phyloP scores from a whole-genome alignment of 202 grass and related monocot species.

The Schoenoplectus tabernaemontani region DNA sequence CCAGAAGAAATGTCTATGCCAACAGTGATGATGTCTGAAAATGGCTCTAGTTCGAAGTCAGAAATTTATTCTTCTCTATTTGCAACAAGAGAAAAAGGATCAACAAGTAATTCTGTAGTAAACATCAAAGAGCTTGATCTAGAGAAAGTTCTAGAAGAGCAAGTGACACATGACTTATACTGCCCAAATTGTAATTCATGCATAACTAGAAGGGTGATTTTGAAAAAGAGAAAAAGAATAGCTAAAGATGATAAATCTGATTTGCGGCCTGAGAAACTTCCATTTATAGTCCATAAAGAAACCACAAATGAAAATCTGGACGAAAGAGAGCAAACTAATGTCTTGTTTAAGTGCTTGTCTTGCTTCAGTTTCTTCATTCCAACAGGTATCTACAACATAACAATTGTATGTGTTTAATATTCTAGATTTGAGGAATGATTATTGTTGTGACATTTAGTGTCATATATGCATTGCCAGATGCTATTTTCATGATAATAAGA shows the following conservation, averaged over 20 bases:
- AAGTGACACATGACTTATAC: conserved; percentile 83
- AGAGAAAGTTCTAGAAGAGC: conserved; percentile 58
- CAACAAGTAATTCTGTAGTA: conserved; percentile 2
- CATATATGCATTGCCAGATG: background rate
- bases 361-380: conserved; percentile 86
- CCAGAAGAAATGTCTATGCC: background rate
- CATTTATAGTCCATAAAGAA: conserved; percentile 16
- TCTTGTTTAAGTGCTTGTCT: conserved; percentile 75
- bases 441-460: background rate
- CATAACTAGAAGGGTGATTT: conserved; percentile 88
- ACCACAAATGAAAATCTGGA: conserved; percentile 7
- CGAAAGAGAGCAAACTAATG: conserved; percentile 24
- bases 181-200: conserved; percentile 89
- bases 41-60: conserved; percentile 38
- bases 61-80: conserved; percentile 8
- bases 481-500: background rate
- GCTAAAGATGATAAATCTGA: conserved; percentile 19
- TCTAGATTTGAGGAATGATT: background rate
- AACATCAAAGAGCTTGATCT: conserved; percentile 54
- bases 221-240: conserved; percentile 75
- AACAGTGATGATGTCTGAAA: conserved; percentile 23
- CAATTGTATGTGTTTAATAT: background rate
- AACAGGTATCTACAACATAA: conserved; percentile 44
- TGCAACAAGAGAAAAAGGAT: background rate
- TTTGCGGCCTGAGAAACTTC: conserved; percentile 40